Percentiles rank a stretch among this genome's conserved stretches.
phyloP scores from a whole-genome alignment of 1,284 basidiomycete genomes.

The Trichosporon sp. region DNA sequence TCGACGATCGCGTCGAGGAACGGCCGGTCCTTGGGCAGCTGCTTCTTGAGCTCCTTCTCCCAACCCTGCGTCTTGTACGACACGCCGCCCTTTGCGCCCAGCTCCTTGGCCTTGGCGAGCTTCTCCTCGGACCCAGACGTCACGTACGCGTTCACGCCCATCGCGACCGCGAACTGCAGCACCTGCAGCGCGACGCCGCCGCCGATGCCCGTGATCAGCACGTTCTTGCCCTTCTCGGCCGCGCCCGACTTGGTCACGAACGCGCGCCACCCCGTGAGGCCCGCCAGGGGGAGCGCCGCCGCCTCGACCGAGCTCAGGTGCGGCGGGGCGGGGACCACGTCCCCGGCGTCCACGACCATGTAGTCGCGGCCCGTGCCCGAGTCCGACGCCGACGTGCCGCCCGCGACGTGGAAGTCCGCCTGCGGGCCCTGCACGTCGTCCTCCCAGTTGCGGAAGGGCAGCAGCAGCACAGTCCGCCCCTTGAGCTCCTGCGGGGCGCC shows the following conservation, averaged over 20 bases:
- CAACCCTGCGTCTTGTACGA: slow-evolving; percentile 16
- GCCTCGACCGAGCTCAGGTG: slow-evolving; percentile 15
- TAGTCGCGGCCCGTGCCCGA: slow-evolving; percentile 21
- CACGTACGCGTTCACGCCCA: slow-evolving; percentile 19
- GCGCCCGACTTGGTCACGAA: slow-evolving; percentile 18
- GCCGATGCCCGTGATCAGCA: slow-evolving; percentile 21
- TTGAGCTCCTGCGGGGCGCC: slow-evolving; percentile 3
- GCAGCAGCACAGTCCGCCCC: slow-evolving; percentile 7
- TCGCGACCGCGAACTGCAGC: slow-evolving; percentile 20
- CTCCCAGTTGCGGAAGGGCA: slow-evolving; percentile 19
- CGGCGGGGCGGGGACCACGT: slow-evolving; percentile 19
- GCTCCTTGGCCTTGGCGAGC: slow-evolving; percentile 10
- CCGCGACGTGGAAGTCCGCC: slow-evolving; percentile 18
- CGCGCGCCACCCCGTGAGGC: slow-evolving; percentile 20
- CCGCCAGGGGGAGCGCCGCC: slow-evolving; percentile 17
- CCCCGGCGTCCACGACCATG: slow-evolving; percentile 10
- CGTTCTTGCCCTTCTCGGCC: slow-evolving; percentile 15
- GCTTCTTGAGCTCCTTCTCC: slow-evolving; percentile 23
- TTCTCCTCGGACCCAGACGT: slow-evolving; percentile 14
- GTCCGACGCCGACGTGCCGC: slow-evolving; percentile 13
- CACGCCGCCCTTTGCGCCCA: slow-evolving; percentile 20
- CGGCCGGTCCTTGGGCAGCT: slow-evolving; percentile 18
- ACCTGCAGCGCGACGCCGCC: slow-evolving; percentile 19
- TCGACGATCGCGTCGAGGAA: slow-evolving; percentile 21
- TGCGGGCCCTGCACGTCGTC: slow-evolving; percentile 13